Conservation (phyloP, 345 rosid genomes). For the Populus simonii region DNA sequence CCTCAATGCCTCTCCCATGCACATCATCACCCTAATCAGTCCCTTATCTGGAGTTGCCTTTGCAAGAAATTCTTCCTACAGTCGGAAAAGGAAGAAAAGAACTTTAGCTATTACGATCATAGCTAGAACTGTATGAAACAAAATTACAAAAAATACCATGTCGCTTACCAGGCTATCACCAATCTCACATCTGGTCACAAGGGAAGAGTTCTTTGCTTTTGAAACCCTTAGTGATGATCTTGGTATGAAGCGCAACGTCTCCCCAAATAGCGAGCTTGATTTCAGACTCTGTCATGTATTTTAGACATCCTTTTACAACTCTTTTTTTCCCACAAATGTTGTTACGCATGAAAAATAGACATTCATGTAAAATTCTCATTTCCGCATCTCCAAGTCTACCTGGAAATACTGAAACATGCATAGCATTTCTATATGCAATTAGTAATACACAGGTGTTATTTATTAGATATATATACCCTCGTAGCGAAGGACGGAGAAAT, state of each 20-base stretch:
- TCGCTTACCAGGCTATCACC: conserved; percentile 88
- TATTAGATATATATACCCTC: conserved; percentile 42
- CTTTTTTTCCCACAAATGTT: conserved; percentile 6
- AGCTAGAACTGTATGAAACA: background rate
- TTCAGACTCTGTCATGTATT: conserved; percentile 33
- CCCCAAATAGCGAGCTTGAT: conserved; percentile 64
- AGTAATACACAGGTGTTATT: background rate
- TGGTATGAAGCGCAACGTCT: conserved; percentile 55
- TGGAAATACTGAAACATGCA: background rate
- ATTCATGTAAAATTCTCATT: background rate
- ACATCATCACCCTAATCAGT: conserved; percentile 62
- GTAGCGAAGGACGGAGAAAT: conserved; percentile 55
- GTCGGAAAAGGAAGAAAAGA: background rate
- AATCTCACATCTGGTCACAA: conserved; percentile 73
- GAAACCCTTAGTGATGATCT: conserved; percentile 46
- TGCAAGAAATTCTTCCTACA: conserved; percentile 83
- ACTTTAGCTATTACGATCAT: background rate
- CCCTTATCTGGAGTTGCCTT: conserved; percentile 87
- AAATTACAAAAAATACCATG: background rate
- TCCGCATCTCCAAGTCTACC: background rate
- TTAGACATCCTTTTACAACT: conserved; percentile 19
- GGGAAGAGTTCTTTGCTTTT: conserved; percentile 48
- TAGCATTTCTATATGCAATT: background rate
- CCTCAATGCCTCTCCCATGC: conserved; percentile 95
- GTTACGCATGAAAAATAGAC: background rate